Base-by-base conservation (phyloP, 1,139 yeast species). In the Pichia sp. region DNA sequence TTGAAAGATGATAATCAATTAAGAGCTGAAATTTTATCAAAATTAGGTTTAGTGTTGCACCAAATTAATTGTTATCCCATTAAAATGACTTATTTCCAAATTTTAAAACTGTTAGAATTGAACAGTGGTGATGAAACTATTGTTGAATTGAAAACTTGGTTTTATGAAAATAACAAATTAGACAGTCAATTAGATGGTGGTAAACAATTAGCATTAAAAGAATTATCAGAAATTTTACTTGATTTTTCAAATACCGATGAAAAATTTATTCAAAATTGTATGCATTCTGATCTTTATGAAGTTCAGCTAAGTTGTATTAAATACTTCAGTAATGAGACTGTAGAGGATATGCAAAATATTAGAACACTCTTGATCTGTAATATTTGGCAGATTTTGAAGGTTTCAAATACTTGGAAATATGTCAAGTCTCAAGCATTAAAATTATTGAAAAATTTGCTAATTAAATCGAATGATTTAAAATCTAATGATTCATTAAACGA, bases 281-380 rank as follows among this genome's bases (percentile, higher is more conserved):
- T 76, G 20, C 41, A 49, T 1, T 76, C 79, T 2, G 50, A 65
- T 2, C 68, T 67, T 40, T 77, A 71, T 53, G 82, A 79, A 52
- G 79, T 79, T 12, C 82, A 77, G 55, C 55, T 71, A 5, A 60
- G 66, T 6, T 70, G 77, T 0, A 62, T 81, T 23, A 53, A 63
- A 1, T 70, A 64, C 43, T 61, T 67, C 35, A 45, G 53, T 4
- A 30, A n/a, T 2, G 36, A 13, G 27, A 39, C 22, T 11, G 22
- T 13, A 1, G 8, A 1, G 3, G 6, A 11, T 34, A 56, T 1
- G 44, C 49, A 1, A 38, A 27, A 43, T 1, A 36, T 47, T 5
- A 45, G 40, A 12, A 11, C 16, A 3, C 2, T 40, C 12, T 40
- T 60, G 13, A 40, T 54, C 18, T 30, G 32, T 3, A 34, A 40